phyloP scores from a whole-genome alignment of 371 early-diverging fungal species.

The Mortierella sp. region DNA sequence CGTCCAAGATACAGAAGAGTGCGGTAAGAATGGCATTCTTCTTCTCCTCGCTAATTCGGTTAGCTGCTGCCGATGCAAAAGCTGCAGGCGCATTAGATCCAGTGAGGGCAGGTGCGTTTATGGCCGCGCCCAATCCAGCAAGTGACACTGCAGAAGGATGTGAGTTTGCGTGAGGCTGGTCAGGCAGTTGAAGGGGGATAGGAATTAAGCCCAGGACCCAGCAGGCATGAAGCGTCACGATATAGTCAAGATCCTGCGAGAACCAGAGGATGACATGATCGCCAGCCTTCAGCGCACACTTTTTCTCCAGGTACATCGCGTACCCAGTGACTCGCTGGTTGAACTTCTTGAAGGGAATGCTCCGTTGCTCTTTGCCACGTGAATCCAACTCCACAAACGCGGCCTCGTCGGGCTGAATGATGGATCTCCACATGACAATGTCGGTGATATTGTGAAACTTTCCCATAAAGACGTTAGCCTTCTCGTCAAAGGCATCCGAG shows the following conservation, averaged over 20 bases:
- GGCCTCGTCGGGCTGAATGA: slow-evolving; percentile 73
- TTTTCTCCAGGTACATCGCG: slow-evolving; percentile 73
- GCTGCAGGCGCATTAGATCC: slow-evolving; percentile 10
- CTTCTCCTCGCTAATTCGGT: slow-evolving; percentile 24
- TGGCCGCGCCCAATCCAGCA: slow-evolving; percentile 4
- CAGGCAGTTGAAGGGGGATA: slow-evolving; percentile 80
- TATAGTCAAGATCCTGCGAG: slow-evolving; percentile 79
- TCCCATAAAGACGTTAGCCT: slow-evolving; percentile 71
- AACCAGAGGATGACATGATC: slow-evolving; percentile 78
- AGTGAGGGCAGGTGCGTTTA: neutral
- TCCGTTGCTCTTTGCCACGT: slow-evolving; percentile 71
- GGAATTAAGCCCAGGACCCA: slow-evolving; percentile 83
- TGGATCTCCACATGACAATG: slow-evolving; percentile 80
- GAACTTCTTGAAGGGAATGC: slow-evolving; percentile 79
- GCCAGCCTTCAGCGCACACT: slow-evolving; percentile 67
- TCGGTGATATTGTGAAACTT: slow-evolving; percentile 78
- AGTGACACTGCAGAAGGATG: slow-evolving; percentile 53
- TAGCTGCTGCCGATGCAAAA: neutral
- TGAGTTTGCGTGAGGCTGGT: slow-evolving; percentile 63
- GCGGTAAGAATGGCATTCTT: slow-evolving; percentile 56
- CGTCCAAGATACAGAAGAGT: slow-evolving; percentile 71
- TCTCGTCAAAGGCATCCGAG: slow-evolving; percentile 75
- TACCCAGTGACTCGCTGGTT: slow-evolving; percentile 75
- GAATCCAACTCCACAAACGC: slow-evolving; percentile 76
- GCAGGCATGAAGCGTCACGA: slow-evolving; percentile 84